Conservation (phyloP, 2,329 filamentous ascomycete genomes). For the Botrytis galanthina region DNA sequence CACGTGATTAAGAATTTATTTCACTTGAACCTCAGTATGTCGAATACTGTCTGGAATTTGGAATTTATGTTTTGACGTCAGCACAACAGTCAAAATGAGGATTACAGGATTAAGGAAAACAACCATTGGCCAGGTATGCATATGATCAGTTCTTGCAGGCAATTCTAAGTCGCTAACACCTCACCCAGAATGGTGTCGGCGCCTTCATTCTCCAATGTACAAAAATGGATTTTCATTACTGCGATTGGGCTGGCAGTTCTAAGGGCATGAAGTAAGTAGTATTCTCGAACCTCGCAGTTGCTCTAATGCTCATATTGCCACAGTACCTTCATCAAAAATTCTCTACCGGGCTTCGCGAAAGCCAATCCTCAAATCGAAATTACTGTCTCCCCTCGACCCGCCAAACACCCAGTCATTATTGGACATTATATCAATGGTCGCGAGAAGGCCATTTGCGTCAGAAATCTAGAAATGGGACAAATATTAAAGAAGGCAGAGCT, state of each 20-base stretch:
- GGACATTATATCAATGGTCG: conserved; percentile 92
- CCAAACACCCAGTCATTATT: conserved; percentile 82
- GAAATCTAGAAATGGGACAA: conserved; percentile 77
- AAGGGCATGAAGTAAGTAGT: conserved; percentile 82
- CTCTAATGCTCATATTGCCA: conserved; percentile 9
- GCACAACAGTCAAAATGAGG: conserved; percentile 44
- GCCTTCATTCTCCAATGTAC: conserved; percentile 98
- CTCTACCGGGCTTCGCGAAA: conserved; percentile 74
- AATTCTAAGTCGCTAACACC: conserved; percentile 22
- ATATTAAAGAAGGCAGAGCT: conserved; percentile 77
- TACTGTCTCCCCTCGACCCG: conserved; percentile 83
- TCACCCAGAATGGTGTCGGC: conserved; percentile 82
- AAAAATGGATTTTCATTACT: conserved; percentile 93
- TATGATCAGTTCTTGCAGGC: background rate
- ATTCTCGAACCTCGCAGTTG: background rate
- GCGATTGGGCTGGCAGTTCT: conserved; percentile 92
- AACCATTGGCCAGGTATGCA: conserved; percentile 52
- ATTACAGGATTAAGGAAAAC: conserved; percentile 53
- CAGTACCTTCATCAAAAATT: conserved; percentile 77
- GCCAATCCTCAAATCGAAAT: conserved; percentile 88
- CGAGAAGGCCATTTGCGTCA: conserved; percentile 81
- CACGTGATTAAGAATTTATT: conserved; percentile 4
- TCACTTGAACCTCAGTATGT: background rate
- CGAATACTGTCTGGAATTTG: background rate
- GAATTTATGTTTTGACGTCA: background rate